A percentile compares a stretch with the other conserved stretches of the same genome.
Conservation (phyloP, 208 protist species). For the Kentomonas sorsogonicus region DNA sequence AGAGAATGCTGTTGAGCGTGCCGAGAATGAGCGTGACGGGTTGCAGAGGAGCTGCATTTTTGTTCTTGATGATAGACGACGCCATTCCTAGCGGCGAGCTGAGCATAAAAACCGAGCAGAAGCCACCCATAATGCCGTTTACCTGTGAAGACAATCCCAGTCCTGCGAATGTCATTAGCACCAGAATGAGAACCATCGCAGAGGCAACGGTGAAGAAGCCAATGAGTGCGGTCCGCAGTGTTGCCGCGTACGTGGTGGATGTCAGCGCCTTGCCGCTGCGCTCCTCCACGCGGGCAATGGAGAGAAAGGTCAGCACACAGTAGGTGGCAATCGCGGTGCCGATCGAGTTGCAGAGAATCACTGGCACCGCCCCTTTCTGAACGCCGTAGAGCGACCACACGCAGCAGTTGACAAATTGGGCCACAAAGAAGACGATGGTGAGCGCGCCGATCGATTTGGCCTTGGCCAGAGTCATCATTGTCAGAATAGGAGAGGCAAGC, state of each 20-base stretch:
- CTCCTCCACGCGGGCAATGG: constrained; percentile 45
- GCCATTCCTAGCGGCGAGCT: constrained; percentile 54
- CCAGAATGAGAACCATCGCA: constrained; percentile 32
- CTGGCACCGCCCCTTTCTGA: constrained; percentile 16
- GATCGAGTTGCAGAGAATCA: constrained; percentile 47
- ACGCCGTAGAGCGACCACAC: constrained; percentile 66
- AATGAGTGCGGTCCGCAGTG: constrained; percentile 15
- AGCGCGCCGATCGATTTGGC: constrained; percentile 34
- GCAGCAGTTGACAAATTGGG: constrained; percentile 53
- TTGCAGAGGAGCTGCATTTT: constrained; percentile 53
- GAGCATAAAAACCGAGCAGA: constrained; percentile 54
- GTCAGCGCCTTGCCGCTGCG: constrained; percentile 22
- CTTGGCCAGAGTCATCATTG: constrained; percentile 34
- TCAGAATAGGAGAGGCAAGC: constrained; percentile 46
- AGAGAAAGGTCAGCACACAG: constrained; percentile 51
- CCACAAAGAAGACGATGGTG: constrained; percentile 62
- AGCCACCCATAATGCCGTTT: constrained; percentile 45
- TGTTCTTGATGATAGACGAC: constrained; percentile 46
- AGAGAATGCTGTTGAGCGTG: constrained; percentile 47
- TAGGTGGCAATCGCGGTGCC: constrained; percentile 43
- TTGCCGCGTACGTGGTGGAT: constrained; percentile 35
- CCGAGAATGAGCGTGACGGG: constrained; percentile 40
- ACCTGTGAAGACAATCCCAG: no score
- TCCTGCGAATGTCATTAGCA: constrained; percentile 23
- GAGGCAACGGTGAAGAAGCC: no score